Conservation (phyloP, 2,329 filamentous ascomycete species). For the Penicillium rolfsii region DNA sequence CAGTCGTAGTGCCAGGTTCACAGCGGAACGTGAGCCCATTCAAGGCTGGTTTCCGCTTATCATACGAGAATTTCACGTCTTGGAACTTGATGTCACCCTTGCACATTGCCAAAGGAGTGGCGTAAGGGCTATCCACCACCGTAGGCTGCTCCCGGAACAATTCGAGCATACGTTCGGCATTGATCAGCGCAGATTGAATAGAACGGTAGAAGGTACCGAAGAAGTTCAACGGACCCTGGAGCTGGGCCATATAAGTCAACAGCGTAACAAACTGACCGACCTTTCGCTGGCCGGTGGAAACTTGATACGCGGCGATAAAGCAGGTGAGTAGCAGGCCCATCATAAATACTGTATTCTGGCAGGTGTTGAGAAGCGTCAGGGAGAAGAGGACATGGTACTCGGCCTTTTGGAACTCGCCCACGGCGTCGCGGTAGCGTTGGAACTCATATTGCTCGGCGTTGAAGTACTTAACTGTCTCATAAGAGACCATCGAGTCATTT, state of each 20-base stretch:
- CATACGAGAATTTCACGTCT: slow-evolving; percentile 88
- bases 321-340: slow-evolving; percentile 72
- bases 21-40: slow-evolving; percentile 84
- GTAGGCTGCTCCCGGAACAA: slow-evolving; percentile 95
- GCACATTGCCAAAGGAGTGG: slow-evolving; percentile 66
- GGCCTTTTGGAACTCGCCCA: slow-evolving; percentile 70
- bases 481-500: slow-evolving; percentile 98
- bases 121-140: slow-evolving; percentile 75
- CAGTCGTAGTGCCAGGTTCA: slow-evolving; percentile 86
- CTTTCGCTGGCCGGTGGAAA: slow-evolving; percentile 65
- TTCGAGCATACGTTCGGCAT: slow-evolving; percentile 90
- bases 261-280: slow-evolving; percentile 74
- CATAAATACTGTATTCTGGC: slow-evolving; percentile 79
- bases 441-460: slow-evolving; percentile 83
- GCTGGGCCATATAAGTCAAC: slow-evolving; percentile 76
- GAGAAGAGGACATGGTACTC: slow-evolving; percentile 78
- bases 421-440: slow-evolving; percentile 69
- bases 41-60: slow-evolving; percentile 80
- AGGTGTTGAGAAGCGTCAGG: slow-evolving; percentile 78
- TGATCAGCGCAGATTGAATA: slow-evolving; percentile 96
- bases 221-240: slow-evolving; percentile 81
- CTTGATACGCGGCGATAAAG: slow-evolving; percentile 76
- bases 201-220: slow-evolving; percentile 95
- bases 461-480: slow-evolving; percentile 93
- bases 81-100: slow-evolving; percentile 83